Conservation (phyloP, 2,329 filamentous ascomycete genomes). For the Fusarium foetens region DNA sequence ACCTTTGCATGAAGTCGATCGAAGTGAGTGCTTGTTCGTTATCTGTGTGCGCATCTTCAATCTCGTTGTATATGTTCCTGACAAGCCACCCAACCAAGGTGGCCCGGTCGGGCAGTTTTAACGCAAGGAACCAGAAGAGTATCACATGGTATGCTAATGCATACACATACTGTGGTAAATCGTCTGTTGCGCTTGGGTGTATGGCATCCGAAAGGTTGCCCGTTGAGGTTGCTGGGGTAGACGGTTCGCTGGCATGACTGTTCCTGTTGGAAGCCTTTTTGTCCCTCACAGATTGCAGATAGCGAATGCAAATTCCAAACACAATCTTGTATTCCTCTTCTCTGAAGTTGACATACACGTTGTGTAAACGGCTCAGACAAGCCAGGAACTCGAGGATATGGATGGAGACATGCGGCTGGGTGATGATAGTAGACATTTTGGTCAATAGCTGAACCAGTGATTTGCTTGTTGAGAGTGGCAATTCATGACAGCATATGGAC, state of each 20-base stretch:
- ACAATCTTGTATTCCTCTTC: constrained; percentile 94
- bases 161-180: constrained; percentile 92
- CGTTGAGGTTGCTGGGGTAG: constrained; percentile 42
- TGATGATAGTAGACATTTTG: constrained; percentile 96
- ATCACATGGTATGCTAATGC: constrained; percentile 95
- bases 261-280: constrained; percentile 61
- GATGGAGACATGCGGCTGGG: constrained; percentile 88
- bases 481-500: constrained; percentile 93
- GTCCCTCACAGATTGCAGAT: constrained; percentile 88
- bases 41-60: constrained; percentile 75
- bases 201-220: constrained; percentile 32
- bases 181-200: constrained; percentile 63
- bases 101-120: constrained; percentile 85
- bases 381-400: constrained; percentile 98
- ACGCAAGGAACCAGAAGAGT: constrained; percentile 93
- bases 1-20: constrained; percentile 92
- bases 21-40: constrained; percentile 96
- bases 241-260: constrained; percentile 57
- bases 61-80: constrained; percentile 83
- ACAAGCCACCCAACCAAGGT: constrained; percentile 92
- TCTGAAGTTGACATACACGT: constrained; percentile 87
- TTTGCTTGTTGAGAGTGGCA: constrained; percentile 87
- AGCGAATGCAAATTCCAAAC: constrained; percentile 94
- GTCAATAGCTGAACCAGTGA: constrained; percentile 86
- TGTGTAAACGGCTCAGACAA: constrained; percentile 83